A percentile compares a stretch with the other conserved stretches of the same genome.
Evolutionary conservation across 2,329 filamentous ascomycete genomes (phyloP).

Genomic region (Atkinsonella texensis): DNA sequence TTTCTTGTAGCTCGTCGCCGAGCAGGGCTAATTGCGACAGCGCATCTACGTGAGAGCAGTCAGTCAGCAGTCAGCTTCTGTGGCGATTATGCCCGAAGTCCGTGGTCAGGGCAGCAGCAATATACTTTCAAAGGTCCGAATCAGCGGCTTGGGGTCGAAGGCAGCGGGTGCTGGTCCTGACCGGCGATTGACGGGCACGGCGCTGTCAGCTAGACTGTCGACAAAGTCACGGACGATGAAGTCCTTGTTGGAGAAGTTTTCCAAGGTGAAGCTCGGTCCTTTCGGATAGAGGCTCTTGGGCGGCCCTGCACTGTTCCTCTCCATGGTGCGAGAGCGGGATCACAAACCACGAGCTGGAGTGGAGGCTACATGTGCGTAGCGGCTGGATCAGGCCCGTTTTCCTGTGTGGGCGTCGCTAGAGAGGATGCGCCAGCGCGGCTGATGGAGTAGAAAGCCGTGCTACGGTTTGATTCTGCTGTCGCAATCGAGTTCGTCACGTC

Average conservation of each 20-base stretch:
- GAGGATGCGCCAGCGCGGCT: background rate
- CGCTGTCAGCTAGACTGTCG: slow-evolving; percentile 78
- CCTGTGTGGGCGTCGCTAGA: background rate
- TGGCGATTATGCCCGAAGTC: background rate
- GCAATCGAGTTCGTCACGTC: background rate
- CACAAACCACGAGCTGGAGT: slow-evolving; percentile 10
- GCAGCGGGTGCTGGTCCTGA: slow-evolving; percentile 52
- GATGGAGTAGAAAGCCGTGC: background rate
- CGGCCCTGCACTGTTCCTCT: slow-evolving; percentile 29
- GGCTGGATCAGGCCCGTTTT: background rate
- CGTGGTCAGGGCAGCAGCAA: background rate
- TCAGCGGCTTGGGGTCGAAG: slow-evolving; percentile 94
- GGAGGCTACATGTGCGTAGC: slow-evolving; percentile 20
- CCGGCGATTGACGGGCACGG: slow-evolving; percentile 66
- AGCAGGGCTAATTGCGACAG: slow-evolving; percentile 57
- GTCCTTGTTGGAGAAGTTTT: slow-evolving; percentile 80
- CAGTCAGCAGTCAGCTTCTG: background rate
- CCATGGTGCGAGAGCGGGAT: slow-evolving; percentile 23
- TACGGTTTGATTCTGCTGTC: background rate
- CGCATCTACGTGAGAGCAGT: slow-evolving; percentile 33
- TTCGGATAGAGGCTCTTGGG: slow-evolving; percentile 62
- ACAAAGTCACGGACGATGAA: slow-evolving; percentile 98
- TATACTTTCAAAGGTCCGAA: slow-evolving; percentile 80
- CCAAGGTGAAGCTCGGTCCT: slow-evolving; percentile 73
- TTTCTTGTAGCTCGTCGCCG: slow-evolving; percentile 74